Base-by-base conservation (phyloP, 371 early-diverging fungal species). In the Mucor mucedo region DNA sequence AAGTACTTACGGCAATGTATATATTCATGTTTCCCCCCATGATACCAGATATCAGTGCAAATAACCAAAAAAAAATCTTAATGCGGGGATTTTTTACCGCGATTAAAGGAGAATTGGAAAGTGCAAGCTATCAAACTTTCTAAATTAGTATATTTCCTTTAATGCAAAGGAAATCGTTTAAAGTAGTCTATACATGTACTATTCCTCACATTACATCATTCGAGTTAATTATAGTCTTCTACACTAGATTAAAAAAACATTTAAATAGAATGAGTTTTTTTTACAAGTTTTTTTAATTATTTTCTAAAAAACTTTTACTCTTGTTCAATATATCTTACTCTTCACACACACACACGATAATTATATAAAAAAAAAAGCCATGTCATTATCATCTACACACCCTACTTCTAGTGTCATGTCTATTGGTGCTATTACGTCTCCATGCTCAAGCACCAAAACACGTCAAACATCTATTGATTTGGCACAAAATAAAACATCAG, bases 381-480 rank as follows among this genome's bases (percentile, higher is more conserved):
- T 47, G 47, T 5, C 47, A 47, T 41, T 47, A 21, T 5, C 47
- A 47, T 41, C 29, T 16, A 56, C 55, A 35, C 42, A 41, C 14
- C 50, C 57, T 44, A 61, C 42, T 32, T 47, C 47, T 21, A 68
- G 58, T 52, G 49, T 68, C n/a, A 68, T 68, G 68, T 68, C 68
- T 32, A 68, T 68, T 48, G 62, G 41, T 48, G 63, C 62, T 8
- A 58, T 68, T 53, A 68, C 63, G 14, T 68, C 58, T 40, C 59
- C 65, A 35, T 53, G 45, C 39, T 52, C 47, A 48, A 48, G 21
- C 9, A 3, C 47, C 13, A 41, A 52, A 41, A 28, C 28, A 14
- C 49, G 21, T 30, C 56, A 56, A 29, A 4, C 28, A 7, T 38
- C 33, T 4, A 50, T 50, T 21, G 21, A 47, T 1, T 47, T 27